Evolutionary conservation across 371 early-diverging fungal species (phyloP).

Genomic region (Smittium culicis): DNA sequence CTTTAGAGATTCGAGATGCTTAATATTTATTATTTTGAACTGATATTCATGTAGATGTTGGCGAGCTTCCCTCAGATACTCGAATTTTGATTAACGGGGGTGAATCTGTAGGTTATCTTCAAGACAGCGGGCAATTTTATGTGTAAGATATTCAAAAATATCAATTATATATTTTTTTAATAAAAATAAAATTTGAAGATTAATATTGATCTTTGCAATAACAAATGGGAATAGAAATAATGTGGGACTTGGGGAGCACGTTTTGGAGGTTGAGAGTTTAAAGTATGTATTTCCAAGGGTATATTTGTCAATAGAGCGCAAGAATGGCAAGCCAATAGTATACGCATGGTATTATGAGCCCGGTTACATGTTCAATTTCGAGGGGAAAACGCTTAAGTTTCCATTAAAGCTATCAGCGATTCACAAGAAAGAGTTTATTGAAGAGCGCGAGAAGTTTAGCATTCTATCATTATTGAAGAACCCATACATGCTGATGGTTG

Average conservation of each 20-base stretch:
- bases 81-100: conserved; percentile 36
- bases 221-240: conserved; percentile 16
- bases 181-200: background rate
- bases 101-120: conserved; percentile 26
- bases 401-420: conserved; percentile 34
- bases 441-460: conserved; percentile 35
- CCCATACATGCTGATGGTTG: conserved; percentile 46
- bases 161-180: background rate
- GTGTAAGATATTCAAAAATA: conserved; percentile 13
- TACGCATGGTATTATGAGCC: conserved; percentile 29
- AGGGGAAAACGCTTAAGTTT: conserved; percentile 27
- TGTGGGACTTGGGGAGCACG: conserved; percentile 33
- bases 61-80: conserved; percentile 21
- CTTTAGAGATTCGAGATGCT: too few relatives aligned
- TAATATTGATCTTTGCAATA: background rate
- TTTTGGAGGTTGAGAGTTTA: conserved; percentile 31
- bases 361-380: conserved; percentile 34
- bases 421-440: conserved; percentile 24
- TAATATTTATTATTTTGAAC: background rate
- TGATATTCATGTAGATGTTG: conserved; percentile 16
- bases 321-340: conserved; percentile 26
- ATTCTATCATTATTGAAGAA: conserved; percentile 35
- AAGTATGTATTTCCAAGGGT: conserved; percentile 36
- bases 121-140: conserved; percentile 32
- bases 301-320: conserved; percentile 25